phyloP scores from a whole-genome alignment of 345 rosid genomes.

The Kernera saxatilis region DNA sequence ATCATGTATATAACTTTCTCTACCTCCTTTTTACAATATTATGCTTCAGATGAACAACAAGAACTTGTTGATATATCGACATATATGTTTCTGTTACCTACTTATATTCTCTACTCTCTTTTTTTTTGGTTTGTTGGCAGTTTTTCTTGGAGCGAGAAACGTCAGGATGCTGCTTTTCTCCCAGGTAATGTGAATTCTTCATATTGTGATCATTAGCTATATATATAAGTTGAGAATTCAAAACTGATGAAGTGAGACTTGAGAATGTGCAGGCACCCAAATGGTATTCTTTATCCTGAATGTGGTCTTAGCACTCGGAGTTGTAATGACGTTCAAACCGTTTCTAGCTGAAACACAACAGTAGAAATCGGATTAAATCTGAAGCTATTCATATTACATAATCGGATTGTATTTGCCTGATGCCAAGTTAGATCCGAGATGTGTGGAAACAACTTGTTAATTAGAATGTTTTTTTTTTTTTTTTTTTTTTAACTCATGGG shows the following conservation, averaged over 20 bases:
- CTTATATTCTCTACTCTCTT: background rate
- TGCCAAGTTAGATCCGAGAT: background rate
- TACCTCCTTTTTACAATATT: background rate
- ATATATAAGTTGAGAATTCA: background rate
- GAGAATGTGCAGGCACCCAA: constrained; percentile 48
- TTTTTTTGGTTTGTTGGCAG: constrained; percentile 17
- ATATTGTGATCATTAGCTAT: background rate
- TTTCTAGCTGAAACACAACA: constrained; percentile 36
- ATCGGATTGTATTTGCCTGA: background rate
- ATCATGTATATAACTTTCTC: constrained; percentile 36
- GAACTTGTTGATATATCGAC: background rate
- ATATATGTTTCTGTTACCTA: background rate
- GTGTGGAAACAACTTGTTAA: background rate
- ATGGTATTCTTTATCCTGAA: constrained; percentile 63
- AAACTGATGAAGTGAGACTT: background rate
- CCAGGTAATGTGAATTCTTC: constrained; percentile 33
- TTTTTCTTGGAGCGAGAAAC: constrained; percentile 44
- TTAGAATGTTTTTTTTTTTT: background rate
- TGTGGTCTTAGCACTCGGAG: constrained; percentile 46
- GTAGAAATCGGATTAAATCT: background rate
- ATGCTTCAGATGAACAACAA: background rate
- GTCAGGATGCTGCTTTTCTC: constrained; percentile 37
- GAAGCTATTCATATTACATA: background rate
- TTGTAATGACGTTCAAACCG: constrained; percentile 68
- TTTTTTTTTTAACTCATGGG: too few species aligned